These are phyloP conservation scores for Penicillium macrosclerotiorum DNA, from an alignment of 495 filamentous ascomycete genomes.

Conservation along the genomic window DNA sequence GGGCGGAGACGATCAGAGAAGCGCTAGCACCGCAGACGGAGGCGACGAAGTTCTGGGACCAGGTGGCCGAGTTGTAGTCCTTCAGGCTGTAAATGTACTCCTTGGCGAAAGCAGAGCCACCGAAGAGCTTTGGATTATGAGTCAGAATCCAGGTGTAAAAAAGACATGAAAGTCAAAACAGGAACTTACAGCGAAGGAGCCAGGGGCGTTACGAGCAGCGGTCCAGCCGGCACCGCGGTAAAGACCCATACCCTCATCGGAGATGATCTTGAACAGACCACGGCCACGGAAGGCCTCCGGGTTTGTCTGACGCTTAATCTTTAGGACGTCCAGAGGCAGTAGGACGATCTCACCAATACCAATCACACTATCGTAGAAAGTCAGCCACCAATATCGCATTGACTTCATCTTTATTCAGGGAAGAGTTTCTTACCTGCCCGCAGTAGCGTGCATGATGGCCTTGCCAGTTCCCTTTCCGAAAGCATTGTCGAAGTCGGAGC, in stretches of 20 bases:
- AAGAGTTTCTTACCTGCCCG: conserved; percentile 65
- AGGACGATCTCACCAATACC: conserved; percentile 97
- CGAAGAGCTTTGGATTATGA: conserved; percentile 92
- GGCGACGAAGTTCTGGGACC: conserved; percentile 95
- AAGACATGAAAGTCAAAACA: not conserved
- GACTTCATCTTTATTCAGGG: too few species aligned
- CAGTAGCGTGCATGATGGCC: conserved; percentile 95
- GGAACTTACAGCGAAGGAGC: conserved; percentile 86
- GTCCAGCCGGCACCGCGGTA: conserved; percentile 98
- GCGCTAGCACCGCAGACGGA: conserved; percentile 92
- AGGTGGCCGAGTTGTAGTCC: conserved; percentile 95
- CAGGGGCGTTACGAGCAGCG: conserved; percentile 92
- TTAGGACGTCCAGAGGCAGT: conserved; percentile 92
- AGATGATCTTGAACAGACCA: conserved; percentile 83
- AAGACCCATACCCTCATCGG: conserved; percentile 91
- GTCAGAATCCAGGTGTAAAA: conserved; percentile 10
- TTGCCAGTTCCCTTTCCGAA: conserved; percentile 98
- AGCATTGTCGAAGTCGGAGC: conserved; percentile 74
- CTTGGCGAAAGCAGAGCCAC: conserved; percentile 96
- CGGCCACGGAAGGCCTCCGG: conserved; percentile 95
- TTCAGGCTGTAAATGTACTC: conserved; percentile 82
- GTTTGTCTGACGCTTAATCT: conserved; percentile 99
- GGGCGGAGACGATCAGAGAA: conserved; percentile 88
- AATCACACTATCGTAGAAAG: conserved; percentile 61
- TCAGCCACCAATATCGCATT: not conserved